These are phyloP conservation scores for Lithocarpus polystachyus DNA, from an alignment of 306 rosid genomes.

Conservation along the genomic window DNA sequence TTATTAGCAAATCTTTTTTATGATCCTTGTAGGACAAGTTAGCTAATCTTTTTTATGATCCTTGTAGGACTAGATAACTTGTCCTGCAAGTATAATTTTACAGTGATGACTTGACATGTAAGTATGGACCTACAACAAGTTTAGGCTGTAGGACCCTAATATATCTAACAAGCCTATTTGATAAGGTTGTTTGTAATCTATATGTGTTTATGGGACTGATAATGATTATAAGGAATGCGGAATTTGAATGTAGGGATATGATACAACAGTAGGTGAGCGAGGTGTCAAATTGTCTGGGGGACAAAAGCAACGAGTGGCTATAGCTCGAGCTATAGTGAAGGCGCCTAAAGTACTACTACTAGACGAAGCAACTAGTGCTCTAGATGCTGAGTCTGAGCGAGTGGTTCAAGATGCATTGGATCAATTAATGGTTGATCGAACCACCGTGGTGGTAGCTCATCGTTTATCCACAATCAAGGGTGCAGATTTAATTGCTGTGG, in stretches of 20 bases:
- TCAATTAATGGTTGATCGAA: slow-evolving; percentile 49
- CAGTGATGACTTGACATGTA: too few relatives aligned
- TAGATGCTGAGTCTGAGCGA: slow-evolving; percentile 76
- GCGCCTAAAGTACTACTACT: slow-evolving; percentile 60
- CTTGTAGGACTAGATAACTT: too few relatives aligned
- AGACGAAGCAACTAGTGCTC: slow-evolving; percentile 84
- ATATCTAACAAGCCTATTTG: too few relatives aligned
- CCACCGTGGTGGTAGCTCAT: slow-evolving; percentile 71
- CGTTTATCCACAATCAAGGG: slow-evolving; percentile 58
- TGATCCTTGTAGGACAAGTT: too few relatives aligned
- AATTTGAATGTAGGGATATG: slow-evolving; percentile 53
- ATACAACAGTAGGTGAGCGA: slow-evolving; percentile 63
- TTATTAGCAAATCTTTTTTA: too few relatives aligned
- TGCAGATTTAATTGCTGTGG: slow-evolving; percentile 66
- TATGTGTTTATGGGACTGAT: background rate
- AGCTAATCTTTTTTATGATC: too few relatives aligned
- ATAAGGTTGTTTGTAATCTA: too few relatives aligned
- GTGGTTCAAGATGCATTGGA: slow-evolving; percentile 76
- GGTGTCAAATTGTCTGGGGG: slow-evolving; percentile 78
- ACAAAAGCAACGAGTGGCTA: slow-evolving; percentile 78
- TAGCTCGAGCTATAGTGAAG: slow-evolving; percentile 67
- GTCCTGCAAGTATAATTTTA: too few relatives aligned
- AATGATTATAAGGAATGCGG: background rate
- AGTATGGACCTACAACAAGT: too few relatives aligned
- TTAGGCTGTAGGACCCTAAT: too few relatives aligned